Conservation (phyloP, 169 alveolate genomes). For the Plasmodium adleri region DNA sequence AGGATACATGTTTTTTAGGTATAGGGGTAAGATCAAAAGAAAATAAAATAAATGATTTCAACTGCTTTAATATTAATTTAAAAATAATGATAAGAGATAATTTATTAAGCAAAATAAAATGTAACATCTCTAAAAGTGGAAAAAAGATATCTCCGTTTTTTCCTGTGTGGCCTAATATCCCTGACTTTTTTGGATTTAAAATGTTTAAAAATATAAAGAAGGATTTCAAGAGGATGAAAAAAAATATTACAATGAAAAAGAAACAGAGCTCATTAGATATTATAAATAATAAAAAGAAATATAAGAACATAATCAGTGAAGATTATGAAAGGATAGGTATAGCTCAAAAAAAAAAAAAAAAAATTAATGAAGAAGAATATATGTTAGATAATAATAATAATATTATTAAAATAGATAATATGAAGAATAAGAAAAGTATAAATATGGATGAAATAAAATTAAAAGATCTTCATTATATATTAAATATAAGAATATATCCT, state of each 20-base stretch:
- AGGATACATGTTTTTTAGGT: constrained; percentile 48
- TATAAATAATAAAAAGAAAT: constrained; percentile 22
- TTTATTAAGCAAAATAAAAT: constrained; percentile 26
- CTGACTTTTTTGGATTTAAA: constrained; percentile 65
- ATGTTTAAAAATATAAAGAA: constrained; percentile 37
- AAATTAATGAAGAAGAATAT: background rate
- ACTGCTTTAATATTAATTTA: constrained; percentile 60
- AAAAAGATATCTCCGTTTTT: constrained; percentile 57
- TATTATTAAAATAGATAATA: constrained; percentile 1
- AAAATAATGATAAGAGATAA: constrained; percentile 15
- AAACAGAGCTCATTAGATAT: constrained; percentile 11
- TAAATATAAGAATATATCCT: constrained; percentile 64
- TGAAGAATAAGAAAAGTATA: constrained; percentile 6
- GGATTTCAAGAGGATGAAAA: constrained; percentile 26
- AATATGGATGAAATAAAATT: constrained; percentile 54
- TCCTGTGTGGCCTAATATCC: constrained; percentile 65
- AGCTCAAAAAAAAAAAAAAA: background rate
- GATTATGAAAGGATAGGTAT: background rate
- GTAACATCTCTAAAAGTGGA: constrained; percentile 39
- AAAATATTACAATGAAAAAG: constrained; percentile 10
- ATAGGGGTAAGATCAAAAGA: constrained; percentile 62
- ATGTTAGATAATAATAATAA: background rate
- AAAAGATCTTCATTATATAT: constrained; percentile 54
- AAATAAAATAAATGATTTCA: constrained; percentile 56
- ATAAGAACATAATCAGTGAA: constrained; percentile 12